Evolutionary conservation across 2,329 filamentous ascomycete species (phyloP), one percentile per base, ranked within the genome.

Genomic region (Knoxdaviesia capensis): DNA sequence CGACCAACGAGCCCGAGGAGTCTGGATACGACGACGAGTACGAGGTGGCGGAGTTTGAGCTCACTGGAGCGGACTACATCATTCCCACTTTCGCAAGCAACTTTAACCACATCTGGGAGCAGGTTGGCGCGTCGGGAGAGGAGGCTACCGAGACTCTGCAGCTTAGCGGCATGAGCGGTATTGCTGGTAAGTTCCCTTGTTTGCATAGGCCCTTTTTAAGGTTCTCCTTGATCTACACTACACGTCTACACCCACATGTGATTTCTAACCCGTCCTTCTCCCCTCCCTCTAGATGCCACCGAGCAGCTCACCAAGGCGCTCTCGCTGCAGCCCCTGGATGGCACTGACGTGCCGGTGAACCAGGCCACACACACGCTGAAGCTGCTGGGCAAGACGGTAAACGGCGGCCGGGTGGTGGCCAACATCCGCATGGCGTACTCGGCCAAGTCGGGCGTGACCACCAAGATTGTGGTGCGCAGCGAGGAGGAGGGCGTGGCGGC

Each of bases 11-110:
- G 61, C 83, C 88, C 1, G 90, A 98, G 59, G 86, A 93, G 10
- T 71, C 65, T 39, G 90, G 90, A 38, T 96, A 96, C 58, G 88
- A 96, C 42, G 90, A 98, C 54, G 90, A 98, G 63, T 98, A 98
- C 56, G 84, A 94, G 62, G 81, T 96, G 46, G 85, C 90, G 47
- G 86, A 94, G 56, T 76, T 96, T 46, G 87, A 94, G 47, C 74
- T 98, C 46, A 72, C 76, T 11, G 90, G 88, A 45, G 86, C 85
- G 50, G 90, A 98, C 59, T 98, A 94, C 60, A 77, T 98, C 47
- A 72, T 94, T 39, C 90, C 90, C 20, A 80, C 85, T 2, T 98
- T 93, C 59, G 87, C 87, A 11, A 82, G 87, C 57, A 93, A 85
- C 67, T 98, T 96, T 57, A 85, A 83, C 56, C 85, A 93, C 53